Percentiles rank a stretch among this genome's conserved stretches.
Conservation (phyloP, 495 filamentous ascomycete species). For the Neurospora sp. region DNA sequence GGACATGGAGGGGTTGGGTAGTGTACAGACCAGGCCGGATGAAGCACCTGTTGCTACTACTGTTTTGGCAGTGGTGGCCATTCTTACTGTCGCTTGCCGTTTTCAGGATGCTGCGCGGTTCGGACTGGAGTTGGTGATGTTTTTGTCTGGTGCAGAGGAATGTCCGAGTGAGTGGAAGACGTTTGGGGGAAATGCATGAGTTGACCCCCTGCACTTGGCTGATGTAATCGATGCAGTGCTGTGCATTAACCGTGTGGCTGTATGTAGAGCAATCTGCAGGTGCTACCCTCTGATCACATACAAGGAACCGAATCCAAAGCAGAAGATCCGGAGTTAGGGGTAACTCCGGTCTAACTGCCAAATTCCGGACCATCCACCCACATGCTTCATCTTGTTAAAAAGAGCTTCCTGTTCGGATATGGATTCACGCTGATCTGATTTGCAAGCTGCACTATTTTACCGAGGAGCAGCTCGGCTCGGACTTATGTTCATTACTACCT, state of each 20-base stretch:
- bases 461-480: not conserved
- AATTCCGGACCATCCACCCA: not conserved
- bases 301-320: not conserved
- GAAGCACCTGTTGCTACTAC: slow-evolving; percentile 35
- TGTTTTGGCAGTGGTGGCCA: slow-evolving; percentile 29
- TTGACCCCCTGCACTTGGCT: not conserved
- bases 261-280: not conserved
- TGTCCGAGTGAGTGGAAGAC: not conserved
- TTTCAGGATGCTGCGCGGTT: not conserved
- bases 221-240: not conserved
- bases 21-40: slow-evolving; percentile 30
- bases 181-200: not conserved
- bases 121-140: not conserved
- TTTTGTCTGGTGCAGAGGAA: not conserved
- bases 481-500: not conserved
- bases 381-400: not conserved
- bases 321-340: not conserved
- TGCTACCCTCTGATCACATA: not conserved
- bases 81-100: slow-evolving; percentile 3
- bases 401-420: not conserved
- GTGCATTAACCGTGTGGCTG: not conserved
- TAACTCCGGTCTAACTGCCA: not conserved
- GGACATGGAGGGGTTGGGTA: not conserved
- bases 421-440: not conserved
- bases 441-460: not conserved